Evolutionary conservation across 805 yeast genomes (phyloP), one percentile per base, ranked within the genome.

Genomic region (Candida takata): DNA sequence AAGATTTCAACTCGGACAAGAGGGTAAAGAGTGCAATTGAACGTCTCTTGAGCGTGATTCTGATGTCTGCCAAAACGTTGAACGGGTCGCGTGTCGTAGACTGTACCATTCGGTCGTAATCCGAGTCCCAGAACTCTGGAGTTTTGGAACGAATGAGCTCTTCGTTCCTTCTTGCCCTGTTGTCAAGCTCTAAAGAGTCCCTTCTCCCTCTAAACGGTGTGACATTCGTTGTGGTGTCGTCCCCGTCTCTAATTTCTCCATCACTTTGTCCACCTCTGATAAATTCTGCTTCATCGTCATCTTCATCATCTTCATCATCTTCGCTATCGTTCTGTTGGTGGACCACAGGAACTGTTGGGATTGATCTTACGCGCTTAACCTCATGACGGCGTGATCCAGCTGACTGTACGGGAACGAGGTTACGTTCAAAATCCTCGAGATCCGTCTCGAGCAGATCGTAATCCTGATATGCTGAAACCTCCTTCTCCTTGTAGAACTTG

Each of bases 1-100:
- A 90, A 9, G 95, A 84, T 49, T 82, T 77, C 45, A 90, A 68
- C 58, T 90, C 97, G 7, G 88, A 80, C 15, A 87, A 63, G 14
- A 74, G 64, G 4, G 90, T 90, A 62, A 77, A 90, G 28, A 77
- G 60, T 4, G 79, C 71, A 29, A 77, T 68, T 8, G 81, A 57
- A 40, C 87, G 65, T 50, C 79, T 79, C 58, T 79, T 82, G 45
- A 84, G 65, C 8, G 84, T 77, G 41, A 82, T 74, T 39, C 55
- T 57, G 33, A 58, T 45, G 42, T 62, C 64, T 3, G 53, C 51
- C 4, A 51, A 30, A 1, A 48, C 38, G 17, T 44, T 39, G 25
- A 48, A 39, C 2, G 53, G 47, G 23, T 54, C 58, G 14, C 43
- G 40, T 16, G 36, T 41, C 19, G n/a, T n/a, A n/a, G 27, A 24